phyloP scores from a whole-genome alignment of 371 early-diverging fungal species.

The Actinomucor elegans region DNA sequence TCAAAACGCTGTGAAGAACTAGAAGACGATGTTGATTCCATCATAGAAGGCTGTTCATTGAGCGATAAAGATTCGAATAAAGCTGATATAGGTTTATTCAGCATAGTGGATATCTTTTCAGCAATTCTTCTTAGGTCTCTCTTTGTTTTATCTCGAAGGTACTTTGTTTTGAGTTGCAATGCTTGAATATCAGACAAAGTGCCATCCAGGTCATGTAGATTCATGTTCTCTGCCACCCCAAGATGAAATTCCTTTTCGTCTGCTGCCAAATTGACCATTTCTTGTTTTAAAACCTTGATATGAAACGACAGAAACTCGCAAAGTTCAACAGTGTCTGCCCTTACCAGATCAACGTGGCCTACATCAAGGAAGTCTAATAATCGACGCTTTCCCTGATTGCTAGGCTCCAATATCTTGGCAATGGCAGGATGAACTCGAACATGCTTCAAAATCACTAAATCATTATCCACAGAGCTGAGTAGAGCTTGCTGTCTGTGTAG shows the following conservation, averaged over 20 bases:
- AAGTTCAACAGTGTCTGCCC: conserved; percentile 14
- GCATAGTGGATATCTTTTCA: conserved; percentile 29
- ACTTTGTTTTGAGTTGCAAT: conserved; percentile 16
- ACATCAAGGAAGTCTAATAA: conserved; percentile 35
- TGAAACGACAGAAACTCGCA: conserved; percentile 20
- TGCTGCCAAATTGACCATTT: conserved; percentile 19
- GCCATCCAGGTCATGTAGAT: conserved; percentile 31
- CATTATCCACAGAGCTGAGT: conserved; percentile 19
- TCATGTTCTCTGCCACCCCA: conserved; percentile 27
- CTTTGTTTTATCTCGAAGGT: conserved; percentile 32
- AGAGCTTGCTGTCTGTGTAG: conserved; percentile 18
- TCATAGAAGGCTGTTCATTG: background rate
- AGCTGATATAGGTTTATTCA: conserved; percentile 21
- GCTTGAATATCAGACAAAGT: conserved; percentile 30
- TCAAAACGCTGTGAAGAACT: background rate
- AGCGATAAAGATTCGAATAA: conserved; percentile 8
- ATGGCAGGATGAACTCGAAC: conserved; percentile 33
- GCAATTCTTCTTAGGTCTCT: conserved; percentile 33
- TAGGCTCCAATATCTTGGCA: background rate
- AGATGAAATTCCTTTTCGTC: conserved; percentile 23
- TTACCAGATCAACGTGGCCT: conserved; percentile 6
- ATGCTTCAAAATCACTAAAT: conserved; percentile 25
- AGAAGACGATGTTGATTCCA: background rate
- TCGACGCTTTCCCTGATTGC: background rate
- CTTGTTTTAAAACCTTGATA: conserved; percentile 17